phyloP scores from a whole-genome alignment of 1,284 basidiomycete genomes.

The Trichosporon coremiiforme region DNA sequence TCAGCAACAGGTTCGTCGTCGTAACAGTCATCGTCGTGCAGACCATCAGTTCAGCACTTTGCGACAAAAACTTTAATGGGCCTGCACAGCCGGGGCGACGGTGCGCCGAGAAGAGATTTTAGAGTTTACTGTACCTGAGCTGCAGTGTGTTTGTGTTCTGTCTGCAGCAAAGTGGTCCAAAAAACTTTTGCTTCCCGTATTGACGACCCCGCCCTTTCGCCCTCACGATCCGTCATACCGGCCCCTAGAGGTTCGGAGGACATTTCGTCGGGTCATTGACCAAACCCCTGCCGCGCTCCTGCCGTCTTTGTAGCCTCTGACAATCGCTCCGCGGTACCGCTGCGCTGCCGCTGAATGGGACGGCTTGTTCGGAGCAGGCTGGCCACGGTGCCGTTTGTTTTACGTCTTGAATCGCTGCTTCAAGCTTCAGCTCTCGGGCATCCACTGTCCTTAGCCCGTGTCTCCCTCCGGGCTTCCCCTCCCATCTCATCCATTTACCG shows the following conservation, averaged over 20 bases:
- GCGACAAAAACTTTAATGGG: not conserved
- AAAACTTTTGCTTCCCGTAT: not conserved
- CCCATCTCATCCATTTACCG: too few species aligned
- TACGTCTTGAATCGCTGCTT: not conserved
- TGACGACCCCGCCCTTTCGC: too few species aligned
- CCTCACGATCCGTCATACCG: too few species aligned
- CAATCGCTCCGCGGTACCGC: constrained; percentile 1
- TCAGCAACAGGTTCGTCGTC: not conserved
- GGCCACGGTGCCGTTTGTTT: not conserved
- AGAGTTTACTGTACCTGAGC: not conserved
- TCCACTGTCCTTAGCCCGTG: too few species aligned
- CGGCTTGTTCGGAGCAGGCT: not conserved
- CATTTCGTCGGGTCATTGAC: not conserved
- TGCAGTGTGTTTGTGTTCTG: too few species aligned
- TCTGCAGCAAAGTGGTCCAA: not conserved
- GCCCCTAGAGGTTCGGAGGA: not conserved
- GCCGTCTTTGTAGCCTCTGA: not conserved
- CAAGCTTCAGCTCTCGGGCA: not conserved
- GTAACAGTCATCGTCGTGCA: too few species aligned
- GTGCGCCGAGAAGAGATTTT: not conserved
- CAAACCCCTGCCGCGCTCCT: not conserved
- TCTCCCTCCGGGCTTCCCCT: too few species aligned
- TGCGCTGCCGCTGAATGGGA: not conserved
- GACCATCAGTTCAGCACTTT: too few species aligned
- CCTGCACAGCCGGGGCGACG: not conserved